phyloP scores from a whole-genome alignment of 78 protist species.

The Dictyostelium firmibasis region DNA sequence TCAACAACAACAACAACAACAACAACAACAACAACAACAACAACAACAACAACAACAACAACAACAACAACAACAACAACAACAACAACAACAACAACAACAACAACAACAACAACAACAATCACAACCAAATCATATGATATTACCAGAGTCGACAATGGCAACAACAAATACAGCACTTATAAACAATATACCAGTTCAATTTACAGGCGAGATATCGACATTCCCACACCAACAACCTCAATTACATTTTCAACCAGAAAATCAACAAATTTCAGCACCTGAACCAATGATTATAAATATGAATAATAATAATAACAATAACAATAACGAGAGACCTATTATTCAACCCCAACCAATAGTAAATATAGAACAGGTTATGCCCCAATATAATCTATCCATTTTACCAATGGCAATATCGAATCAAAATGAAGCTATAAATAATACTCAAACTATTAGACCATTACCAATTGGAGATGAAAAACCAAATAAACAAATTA shows the following conservation, averaged over 20 bases:
- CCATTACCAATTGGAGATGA: not conserved
- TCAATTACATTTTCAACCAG: not conserved
- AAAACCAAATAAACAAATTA: constrained; percentile 39
- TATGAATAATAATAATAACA: no score
- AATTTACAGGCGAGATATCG: not conserved
- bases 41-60: not conserved
- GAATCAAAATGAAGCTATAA: not conserved
- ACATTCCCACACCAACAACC: not conserved
- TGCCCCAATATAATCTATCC: not conserved
- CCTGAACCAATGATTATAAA: not conserved
- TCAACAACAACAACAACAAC: not conserved
- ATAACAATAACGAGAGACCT: no score
- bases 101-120: not conserved
- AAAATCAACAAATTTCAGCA: not conserved
- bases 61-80: not conserved
- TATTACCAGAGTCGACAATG: not conserved
- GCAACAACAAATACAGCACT: not conserved
- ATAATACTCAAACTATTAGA: not conserved
- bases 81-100: not conserved
- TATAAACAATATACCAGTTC: not conserved
- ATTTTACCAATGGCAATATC: not conserved
- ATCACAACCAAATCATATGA: not conserved
- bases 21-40: constrained; percentile 11
- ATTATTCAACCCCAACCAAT: not conserved
- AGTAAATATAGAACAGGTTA: not conserved